Conservation (phyloP, 768 basidiomycete genomes). For the Lentinula lateritia region DNA sequence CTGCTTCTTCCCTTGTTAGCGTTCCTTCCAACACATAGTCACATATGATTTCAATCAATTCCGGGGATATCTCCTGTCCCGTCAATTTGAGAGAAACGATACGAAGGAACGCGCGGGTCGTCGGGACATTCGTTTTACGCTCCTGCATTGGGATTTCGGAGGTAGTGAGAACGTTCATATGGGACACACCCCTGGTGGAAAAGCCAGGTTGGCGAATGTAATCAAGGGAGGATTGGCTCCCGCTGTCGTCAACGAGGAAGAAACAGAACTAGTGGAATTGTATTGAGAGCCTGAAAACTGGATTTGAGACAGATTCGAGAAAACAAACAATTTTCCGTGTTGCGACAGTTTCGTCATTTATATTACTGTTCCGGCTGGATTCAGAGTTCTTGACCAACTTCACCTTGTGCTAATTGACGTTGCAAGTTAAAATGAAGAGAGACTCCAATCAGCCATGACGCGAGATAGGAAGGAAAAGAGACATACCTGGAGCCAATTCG, state of each 20-base stretch:
- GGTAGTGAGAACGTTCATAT: not conserved
- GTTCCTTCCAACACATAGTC: not conserved
- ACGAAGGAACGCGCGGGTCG: not conserved
- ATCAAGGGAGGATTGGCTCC: not conserved
- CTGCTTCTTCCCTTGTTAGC: not conserved
- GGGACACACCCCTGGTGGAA: not conserved
- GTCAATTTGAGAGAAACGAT: not conserved
- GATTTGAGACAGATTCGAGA: not conserved
- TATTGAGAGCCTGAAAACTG: not conserved
- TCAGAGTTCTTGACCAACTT: not conserved
- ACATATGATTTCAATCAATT: not conserved
- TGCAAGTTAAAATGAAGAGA: not conserved
- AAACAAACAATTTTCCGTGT: not conserved
- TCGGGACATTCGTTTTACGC: not conserved
- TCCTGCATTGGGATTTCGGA: conserved; percentile 1
- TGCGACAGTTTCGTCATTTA: not conserved
- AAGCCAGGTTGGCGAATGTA: not conserved
- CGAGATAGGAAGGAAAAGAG: not conserved
- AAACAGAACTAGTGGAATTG: not conserved
- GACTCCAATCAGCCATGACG: not conserved
- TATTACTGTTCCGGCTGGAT: not conserved
- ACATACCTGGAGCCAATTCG: conserved; percentile 5
- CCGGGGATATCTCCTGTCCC: not conserved
- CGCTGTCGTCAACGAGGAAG: not conserved
- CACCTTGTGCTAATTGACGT: not conserved